Conservation (phyloP, 306 rosid species). For the Rosa rugosa region DNA sequence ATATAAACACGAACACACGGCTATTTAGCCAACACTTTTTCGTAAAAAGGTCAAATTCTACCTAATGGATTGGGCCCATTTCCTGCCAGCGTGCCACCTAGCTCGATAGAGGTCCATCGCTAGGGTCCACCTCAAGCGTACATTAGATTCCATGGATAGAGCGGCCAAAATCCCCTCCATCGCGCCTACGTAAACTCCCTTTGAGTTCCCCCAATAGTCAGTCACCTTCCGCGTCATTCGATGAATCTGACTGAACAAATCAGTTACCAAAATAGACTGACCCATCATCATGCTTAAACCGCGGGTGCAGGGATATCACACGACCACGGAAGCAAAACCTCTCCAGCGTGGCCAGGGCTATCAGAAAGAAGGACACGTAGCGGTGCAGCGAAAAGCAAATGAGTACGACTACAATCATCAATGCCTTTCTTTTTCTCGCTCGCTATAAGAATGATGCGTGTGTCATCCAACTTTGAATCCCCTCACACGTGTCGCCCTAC, state of each 20-base stretch:
- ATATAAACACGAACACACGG: neutral
- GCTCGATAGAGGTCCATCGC: constrained; percentile 26
- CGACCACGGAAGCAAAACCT: neutral
- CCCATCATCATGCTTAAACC: neutral
- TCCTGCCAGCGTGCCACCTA: constrained; percentile 34
- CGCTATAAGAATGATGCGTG: constrained; percentile 55
- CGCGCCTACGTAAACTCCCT: neutral
- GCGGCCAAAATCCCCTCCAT: neutral
- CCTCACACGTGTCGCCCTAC: constrained; percentile 59
- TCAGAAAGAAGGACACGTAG: constrained; percentile 28
- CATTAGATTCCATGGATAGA: constrained; percentile 17
- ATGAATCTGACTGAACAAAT: neutral
- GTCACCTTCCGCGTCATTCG: neutral
- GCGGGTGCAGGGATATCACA: neutral
- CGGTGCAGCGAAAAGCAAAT: constrained; percentile 29
- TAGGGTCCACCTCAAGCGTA: constrained; percentile 28
- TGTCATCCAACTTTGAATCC: constrained; percentile 40
- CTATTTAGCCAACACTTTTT: neutral
- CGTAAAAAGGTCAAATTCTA: constrained; percentile 21
- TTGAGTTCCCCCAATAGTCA: neutral
- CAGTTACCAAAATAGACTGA: neutral
- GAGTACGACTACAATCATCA: constrained; percentile 32
- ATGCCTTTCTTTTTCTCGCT: constrained; percentile 2
- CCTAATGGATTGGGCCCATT: constrained; percentile 28
- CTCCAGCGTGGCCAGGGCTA: constrained; percentile 13